phyloP scores from a whole-genome alignment of 495 filamentous ascomycete species.

The Podospora australis region DNA sequence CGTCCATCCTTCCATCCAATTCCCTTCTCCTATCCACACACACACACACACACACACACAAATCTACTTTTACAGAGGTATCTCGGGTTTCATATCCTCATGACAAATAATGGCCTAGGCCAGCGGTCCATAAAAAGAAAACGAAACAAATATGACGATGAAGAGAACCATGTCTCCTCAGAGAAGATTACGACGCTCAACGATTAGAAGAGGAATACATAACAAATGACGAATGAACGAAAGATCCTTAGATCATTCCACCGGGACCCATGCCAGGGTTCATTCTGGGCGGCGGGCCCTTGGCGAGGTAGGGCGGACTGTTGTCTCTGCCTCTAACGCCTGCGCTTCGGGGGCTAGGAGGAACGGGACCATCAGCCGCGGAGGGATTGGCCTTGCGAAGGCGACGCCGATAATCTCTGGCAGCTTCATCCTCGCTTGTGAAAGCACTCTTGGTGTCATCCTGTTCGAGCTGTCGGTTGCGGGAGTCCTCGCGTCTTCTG shows the following conservation, averaged over 20 bases:
- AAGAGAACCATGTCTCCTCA: slow-evolving; percentile 15
- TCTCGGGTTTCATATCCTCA: slow-evolving; percentile 27
- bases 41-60: background rate
- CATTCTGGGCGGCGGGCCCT: slow-evolving; percentile 20
- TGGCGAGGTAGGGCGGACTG: slow-evolving; percentile 24
- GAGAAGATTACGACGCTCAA: too few species aligned
- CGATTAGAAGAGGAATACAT: background rate
- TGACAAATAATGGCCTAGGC: slow-evolving; percentile 2
- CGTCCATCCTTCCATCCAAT: background rate
- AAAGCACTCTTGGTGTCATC: slow-evolving; percentile 33
- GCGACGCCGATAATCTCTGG: slow-evolving; percentile 33
- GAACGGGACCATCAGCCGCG: slow-evolving; percentile 34
- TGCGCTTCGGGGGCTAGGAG: slow-evolving; percentile 43
- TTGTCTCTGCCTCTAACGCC: slow-evolving; percentile 37
- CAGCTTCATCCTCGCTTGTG: slow-evolving; percentile 45
- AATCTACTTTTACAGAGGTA: slow-evolving; percentile 19
- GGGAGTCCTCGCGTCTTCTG: slow-evolving; percentile 51
- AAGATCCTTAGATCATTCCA: slow-evolving; percentile 40
- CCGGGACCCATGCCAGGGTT: slow-evolving; percentile 30
- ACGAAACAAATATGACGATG: slow-evolving; percentile 14
- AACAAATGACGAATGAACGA: slow-evolving; percentile 20
- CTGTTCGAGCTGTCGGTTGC: slow-evolving; percentile 47
- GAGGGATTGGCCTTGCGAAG: slow-evolving; percentile 41
- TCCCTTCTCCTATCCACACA: background rate
- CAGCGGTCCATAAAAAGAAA: background rate